Conservation (phyloP, 2,329 filamentous ascomycete genomes). For the Leptographium lundbergii region DNA sequence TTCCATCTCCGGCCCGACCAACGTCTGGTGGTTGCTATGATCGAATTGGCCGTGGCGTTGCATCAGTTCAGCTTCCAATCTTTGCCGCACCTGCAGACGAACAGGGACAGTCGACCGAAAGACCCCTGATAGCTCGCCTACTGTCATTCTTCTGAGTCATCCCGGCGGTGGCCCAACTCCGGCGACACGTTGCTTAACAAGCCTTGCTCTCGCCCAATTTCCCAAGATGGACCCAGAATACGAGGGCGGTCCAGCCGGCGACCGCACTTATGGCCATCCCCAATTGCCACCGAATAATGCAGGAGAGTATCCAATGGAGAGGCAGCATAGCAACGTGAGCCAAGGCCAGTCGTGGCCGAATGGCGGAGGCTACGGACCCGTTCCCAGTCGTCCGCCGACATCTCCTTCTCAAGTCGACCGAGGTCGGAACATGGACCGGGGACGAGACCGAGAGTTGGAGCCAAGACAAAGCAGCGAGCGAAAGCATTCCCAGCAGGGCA, state of each 20-base stretch:
- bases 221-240: constrained; percentile 33
- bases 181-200: background rate
- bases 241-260: constrained; percentile 27
- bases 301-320: constrained; percentile 14
- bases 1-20: background rate
- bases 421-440: constrained; percentile 18
- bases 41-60: background rate
- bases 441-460: constrained; percentile 14
- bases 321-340: constrained; percentile 13
- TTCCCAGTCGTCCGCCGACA: constrained; percentile 16
- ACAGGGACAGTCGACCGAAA: background rate
- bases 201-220: background rate
- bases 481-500: constrained; percentile 23
- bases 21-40: background rate
- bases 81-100: background rate
- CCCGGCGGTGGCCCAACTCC: background rate
- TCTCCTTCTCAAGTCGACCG: constrained; percentile 25
- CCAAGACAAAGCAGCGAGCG: constrained; percentile 41
- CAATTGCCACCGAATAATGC: constrained; percentile 6
- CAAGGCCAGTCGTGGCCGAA: constrained; percentile 11
- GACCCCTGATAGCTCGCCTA: background rate
- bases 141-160: background rate
- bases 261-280: constrained; percentile 18
- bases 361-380: constrained; percentile 11
- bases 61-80: background rate